Conservation (phyloP, 1,139 yeast species). For the Hyphopichia fennica region DNA sequence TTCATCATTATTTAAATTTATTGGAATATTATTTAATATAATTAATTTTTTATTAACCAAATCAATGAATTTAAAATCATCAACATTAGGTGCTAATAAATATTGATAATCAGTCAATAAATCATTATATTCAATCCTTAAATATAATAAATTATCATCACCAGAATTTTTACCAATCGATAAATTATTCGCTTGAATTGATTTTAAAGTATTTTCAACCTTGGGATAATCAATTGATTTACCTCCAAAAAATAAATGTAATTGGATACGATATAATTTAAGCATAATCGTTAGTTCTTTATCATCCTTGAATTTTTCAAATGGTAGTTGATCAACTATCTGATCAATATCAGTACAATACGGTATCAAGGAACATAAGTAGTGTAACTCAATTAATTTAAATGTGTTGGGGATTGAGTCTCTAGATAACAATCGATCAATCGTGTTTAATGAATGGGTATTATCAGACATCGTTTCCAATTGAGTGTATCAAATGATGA, state of each 20-base stretch:
- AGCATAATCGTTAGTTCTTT: neutral
- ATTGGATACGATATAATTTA: conserved; percentile 2
- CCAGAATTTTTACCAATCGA: neutral
- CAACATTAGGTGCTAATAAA: conserved; percentile 16
- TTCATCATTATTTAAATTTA: conserved; percentile 4
- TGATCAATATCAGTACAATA: conserved; percentile 2
- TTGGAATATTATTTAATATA: conserved; percentile 19
- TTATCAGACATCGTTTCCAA: neutral
- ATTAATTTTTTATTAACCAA: conserved; percentile 39
- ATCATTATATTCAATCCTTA: conserved; percentile 18
- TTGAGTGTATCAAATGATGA: no score
- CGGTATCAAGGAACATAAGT: neutral
- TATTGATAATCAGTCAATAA: conserved; percentile 33
- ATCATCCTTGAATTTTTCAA: conserved; percentile 1
- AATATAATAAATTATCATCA: conserved; percentile 1
- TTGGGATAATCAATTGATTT: neutral
- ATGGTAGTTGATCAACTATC: conserved; percentile 2
- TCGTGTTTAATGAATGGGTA: neutral
- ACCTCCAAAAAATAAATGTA: conserved; percentile 2
- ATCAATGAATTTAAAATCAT: conserved; percentile 28
- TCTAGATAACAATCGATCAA: conserved; percentile 1
- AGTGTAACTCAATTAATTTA: conserved; percentile 3
- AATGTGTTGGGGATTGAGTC: neutral
- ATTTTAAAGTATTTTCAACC: conserved; percentile 1
- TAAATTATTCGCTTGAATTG: conserved; percentile 1